Base-by-base conservation (phyloP, 2,329 filamentous ascomycete genomes). In the Pyrenochaeta sp. region DNA sequence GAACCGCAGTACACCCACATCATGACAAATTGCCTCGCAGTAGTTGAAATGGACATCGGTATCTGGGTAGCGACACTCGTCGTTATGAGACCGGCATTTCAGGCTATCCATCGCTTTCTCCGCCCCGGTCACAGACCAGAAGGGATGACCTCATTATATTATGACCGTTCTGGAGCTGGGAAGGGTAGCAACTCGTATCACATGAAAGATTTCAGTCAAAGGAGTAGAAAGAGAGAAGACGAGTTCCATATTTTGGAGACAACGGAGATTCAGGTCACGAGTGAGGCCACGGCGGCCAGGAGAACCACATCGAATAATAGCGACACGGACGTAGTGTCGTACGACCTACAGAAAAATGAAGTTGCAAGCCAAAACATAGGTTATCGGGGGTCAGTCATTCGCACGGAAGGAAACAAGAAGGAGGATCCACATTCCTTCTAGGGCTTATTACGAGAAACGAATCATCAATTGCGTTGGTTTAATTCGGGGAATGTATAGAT, bases 1-100 rank as follows among this genome's bases (percentile, higher is more conserved):
- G 46, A 57, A 20, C 54, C 54, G 11, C 54, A 57, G 17, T 57
- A 57, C 39, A 46, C 49, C 15, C 54, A 57, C 18, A 41, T 57
- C 30, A 48, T 48, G 49, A 33, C 29, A n/a, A 57, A 57, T 18
- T 45, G 49, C 20, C 43, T 57, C 4, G 54, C 49, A 1, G 39
- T 57, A 14, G 32, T 48, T 18, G 54, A 57, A n/a, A 54, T 57
- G 54, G 49, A 57, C 20, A 50, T 51, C 12, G 54, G 50, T 2
- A 57, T 53, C 23, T 48, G 49, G 4, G 54, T 57, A 1, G 54
- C 50, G 12, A 54, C 54, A 7, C 23, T 57, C 1, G 54, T 57
- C 1, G 54, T 57, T n/a, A 57, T 57, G 54, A 37, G 54, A 11
- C 50, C 54, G 1, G 50, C 54, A 0, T 48, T 57, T 9, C 49